These are phyloP conservation scores for Pleurozium schreberi DNA, from an alignment of 225 moss, liverwort and hornwort genomes.

Conservation along the genomic window DNA sequence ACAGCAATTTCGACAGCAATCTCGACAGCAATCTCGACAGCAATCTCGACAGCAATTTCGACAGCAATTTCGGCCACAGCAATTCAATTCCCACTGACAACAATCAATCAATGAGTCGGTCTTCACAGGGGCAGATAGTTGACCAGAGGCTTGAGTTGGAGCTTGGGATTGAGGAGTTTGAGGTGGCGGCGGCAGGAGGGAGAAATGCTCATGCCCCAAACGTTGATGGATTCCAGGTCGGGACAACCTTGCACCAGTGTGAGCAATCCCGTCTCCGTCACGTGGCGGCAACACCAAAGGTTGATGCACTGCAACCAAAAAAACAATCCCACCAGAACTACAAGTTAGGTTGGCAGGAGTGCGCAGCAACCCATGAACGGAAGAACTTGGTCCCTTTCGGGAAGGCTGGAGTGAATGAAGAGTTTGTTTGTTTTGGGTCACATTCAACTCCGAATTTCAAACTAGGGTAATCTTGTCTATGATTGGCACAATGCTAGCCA, in stretches of 20 bases:
- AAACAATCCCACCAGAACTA: not conserved
- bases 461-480: no score
- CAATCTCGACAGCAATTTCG: not conserved
- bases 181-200: slow-evolving; percentile 42
- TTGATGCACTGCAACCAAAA: slow-evolving; percentile 57
- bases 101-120: not conserved
- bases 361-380: not conserved
- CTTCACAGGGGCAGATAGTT: not conserved
- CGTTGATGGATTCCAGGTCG: slow-evolving; percentile 53
- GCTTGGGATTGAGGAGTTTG: slow-evolving; percentile 38
- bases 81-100: not conserved
- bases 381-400: not conserved
- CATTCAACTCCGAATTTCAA: fast-evolving
- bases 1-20: not conserved
- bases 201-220: slow-evolving; percentile 85
- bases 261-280: slow-evolving; percentile 61
- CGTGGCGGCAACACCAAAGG: slow-evolving; percentile 87
- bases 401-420: not conserved
- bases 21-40: not conserved
- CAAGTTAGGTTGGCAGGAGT: not conserved
- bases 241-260: slow-evolving; percentile 45
- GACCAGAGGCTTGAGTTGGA: slow-evolving; percentile 49
- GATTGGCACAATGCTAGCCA: no score
- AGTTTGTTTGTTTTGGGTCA: not conserved
- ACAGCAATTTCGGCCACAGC: not conserved